phyloP scores from a whole-genome alignment of 2,329 filamentous ascomycete species.

The Fusarium incarnatum region DNA sequence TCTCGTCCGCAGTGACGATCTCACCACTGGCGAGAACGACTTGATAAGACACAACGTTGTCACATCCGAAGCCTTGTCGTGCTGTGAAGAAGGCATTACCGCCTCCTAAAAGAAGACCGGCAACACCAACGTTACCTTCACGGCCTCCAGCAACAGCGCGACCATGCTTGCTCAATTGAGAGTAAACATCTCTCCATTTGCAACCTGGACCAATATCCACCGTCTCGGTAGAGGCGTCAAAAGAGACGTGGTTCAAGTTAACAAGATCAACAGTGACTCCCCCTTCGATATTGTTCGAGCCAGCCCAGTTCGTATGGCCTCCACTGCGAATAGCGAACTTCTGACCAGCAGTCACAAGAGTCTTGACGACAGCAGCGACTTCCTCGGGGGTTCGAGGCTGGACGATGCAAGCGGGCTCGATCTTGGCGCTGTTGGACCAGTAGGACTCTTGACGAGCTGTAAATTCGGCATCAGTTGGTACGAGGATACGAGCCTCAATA shows the following conservation, averaged over 20 bases:
- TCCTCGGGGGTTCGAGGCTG: constrained; percentile 26
- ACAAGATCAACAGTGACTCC: constrained; percentile 18
- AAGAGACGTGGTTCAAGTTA: neutral
- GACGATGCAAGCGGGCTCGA: constrained; percentile 30
- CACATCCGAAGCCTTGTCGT: neutral
- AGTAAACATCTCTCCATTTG: constrained; percentile 11
- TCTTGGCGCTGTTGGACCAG: constrained; percentile 35
- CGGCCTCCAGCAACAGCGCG: constrained; percentile 1
- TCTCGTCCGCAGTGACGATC: neutral
- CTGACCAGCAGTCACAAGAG: constrained; percentile 15
- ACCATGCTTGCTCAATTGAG: neutral
- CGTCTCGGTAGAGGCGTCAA: neutral
- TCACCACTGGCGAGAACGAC: neutral
- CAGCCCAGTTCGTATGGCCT: constrained; percentile 11
- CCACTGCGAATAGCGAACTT: constrained; percentile 3
- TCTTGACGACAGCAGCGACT: constrained; percentile 13
- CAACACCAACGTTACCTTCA: constrained; percentile 11
- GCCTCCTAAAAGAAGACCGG: neutral
- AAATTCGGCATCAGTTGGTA: constrained; percentile 18
- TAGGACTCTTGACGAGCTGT: constrained; percentile 33
- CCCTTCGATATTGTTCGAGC: constrained; percentile 1
- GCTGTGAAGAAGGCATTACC: constrained; percentile 20
- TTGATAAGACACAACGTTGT: neutral
- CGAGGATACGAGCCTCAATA: constrained; percentile 16
- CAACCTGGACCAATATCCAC: constrained; percentile 1